Base-by-base conservation (phyloP, 129 eudicot species). In the Tanacetum coccineum region DNA sequence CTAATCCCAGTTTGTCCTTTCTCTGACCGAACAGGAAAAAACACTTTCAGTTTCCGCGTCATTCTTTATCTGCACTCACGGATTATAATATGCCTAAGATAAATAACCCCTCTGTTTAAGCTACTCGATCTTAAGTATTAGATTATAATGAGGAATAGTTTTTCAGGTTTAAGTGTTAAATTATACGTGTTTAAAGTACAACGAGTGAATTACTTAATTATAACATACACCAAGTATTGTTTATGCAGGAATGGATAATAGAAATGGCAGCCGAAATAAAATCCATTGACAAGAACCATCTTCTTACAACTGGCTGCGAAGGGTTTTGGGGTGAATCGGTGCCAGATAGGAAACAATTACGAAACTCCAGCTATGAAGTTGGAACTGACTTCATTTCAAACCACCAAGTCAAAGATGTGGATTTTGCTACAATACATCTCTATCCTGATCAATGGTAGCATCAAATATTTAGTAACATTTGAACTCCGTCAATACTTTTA, bases 281-380 rank as follows among this genome's bases (percentile, higher is more conserved):
- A 71, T 83, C 89, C 9, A 7, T 83, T 12, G 95, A 87, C 26
- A 50, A 4, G 1, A 71, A 74, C 19, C 95, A 87, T 67, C 59
- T 87, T 78, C 32, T 87, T 45, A 82, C 70, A 62, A 66, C 81
- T 0, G 95, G 95, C 4, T 70, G 83, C 84, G 95, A 87, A 70
- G 95, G 95, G 30, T 87, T 83, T 50, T 87, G 83, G 7, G 95
- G 95, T n/a, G 89, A 87, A 66, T 61, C 90, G 6, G 61, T 83
- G 75, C 95, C 87, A 0, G 71, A 87, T 6, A 67, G 83, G 48
- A 87, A 83, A 54, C 81, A 81, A 68, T 18, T 67, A n/a, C 8
- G 81, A 87, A n/a, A n/a, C n/a, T 71, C 89, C 89, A 0, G 86
- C 21, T 83, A 81, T 57, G 79, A 83, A 81, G 89, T 87, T 6